Percentiles rank a stretch among this genome's conserved stretches.
Evolutionary conservation across 306 rosid genomes (phyloP).

Genomic region (Cucurbita maxima): DNA sequence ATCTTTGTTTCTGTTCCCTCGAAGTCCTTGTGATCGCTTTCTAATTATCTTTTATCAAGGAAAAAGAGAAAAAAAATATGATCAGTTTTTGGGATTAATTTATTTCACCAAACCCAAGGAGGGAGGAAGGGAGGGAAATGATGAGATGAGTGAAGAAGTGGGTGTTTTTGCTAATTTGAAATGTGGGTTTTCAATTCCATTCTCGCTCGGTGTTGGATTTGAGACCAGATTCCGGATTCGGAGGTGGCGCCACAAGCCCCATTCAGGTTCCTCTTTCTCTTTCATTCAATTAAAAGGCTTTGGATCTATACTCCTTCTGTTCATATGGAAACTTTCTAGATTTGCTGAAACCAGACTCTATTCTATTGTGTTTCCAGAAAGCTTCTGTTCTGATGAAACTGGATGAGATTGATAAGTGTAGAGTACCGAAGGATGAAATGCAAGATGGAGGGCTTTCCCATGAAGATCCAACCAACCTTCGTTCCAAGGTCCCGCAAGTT

Average conservation of each 20-base stretch:
- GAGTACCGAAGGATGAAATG: constrained; percentile 4
- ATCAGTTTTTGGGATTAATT: neutral
- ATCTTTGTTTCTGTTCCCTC: no score
- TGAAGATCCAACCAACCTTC: neutral
- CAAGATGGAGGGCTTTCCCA: constrained; percentile 8
- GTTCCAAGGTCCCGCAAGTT: neutral
- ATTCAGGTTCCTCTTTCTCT: neutral
- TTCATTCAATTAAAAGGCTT: neutral
- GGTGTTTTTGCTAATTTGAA: neutral
- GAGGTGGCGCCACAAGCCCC: neutral
- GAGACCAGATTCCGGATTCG: neutral
- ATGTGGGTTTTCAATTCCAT: neutral
- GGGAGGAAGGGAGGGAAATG: neutral
- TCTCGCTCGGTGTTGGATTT: neutral
- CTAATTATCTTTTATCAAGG: no score
- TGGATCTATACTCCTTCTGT: neutral
- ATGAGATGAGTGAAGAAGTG: neutral
- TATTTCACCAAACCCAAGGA: neutral
- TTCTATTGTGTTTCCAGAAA: neutral
- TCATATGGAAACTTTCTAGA: neutral
- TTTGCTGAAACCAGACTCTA: neutral
- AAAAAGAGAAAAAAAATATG: no score
- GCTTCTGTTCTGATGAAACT: neutral
- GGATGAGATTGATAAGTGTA: neutral
- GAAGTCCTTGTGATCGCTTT: no score